Percentiles rank a stretch among this genome's conserved stretches.
Evolutionary conservation across 1,284 basidiomycete species (phyloP).

Genomic region (Sporisorium exsertum): DNA sequence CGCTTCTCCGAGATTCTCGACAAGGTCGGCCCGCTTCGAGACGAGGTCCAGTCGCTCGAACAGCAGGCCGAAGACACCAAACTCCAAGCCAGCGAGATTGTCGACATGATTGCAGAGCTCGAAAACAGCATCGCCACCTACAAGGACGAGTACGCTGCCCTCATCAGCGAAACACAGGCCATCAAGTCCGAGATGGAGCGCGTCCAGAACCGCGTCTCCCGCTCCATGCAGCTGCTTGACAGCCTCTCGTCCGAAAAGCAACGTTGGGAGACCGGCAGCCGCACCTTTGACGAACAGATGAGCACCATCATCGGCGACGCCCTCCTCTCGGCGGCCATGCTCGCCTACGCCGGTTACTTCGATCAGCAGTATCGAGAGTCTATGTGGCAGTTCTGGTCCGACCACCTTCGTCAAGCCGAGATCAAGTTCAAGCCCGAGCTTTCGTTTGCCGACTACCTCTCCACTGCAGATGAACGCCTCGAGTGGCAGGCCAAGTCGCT

Average conservation of each 20-base stretch:
- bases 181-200: constrained; percentile 99
- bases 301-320: constrained; percentile 98
- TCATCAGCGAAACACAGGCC: constrained; percentile 96
- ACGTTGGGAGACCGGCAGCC: constrained; percentile 94
- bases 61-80: constrained; percentile 91
- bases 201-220: constrained; percentile 95
- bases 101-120: constrained; percentile 91
- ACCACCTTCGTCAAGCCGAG: constrained; percentile 86
- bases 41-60: constrained; percentile 93
- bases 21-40: constrained; percentile 93
- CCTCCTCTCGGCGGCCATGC: constrained; percentile 92
- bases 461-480: constrained; percentile 94
- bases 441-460: constrained; percentile 93
- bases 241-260: constrained; percentile 94
- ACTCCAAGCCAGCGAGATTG: constrained; percentile 87
- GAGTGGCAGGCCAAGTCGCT: constrained; percentile 95
- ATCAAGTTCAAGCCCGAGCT: constrained; percentile 93
- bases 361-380: constrained; percentile 97
- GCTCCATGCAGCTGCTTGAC: constrained; percentile 93
- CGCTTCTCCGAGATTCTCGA: constrained; percentile 97
- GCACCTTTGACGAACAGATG: constrained; percentile 98
- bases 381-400: constrained; percentile 96
- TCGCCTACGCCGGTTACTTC: constrained; percentile 98
- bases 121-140: constrained; percentile 92
- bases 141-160: constrained; percentile 96